These are phyloP conservation scores for Cylindrotheca closterium DNA, from an alignment of 108 stramenopile species.

Conservation along the genomic window DNA sequence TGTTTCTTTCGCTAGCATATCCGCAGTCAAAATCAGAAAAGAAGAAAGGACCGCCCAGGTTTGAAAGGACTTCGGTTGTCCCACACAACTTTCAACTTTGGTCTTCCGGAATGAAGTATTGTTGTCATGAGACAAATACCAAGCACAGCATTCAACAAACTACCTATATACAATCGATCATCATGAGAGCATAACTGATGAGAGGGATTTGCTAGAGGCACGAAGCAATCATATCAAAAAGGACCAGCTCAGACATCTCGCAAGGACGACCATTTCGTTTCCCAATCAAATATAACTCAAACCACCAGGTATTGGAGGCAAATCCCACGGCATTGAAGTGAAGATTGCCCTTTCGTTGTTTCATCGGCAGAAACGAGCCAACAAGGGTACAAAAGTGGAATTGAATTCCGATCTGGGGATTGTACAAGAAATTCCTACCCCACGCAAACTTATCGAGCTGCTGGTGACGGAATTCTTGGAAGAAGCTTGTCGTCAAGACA, in stretches of 20 bases:
- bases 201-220: constrained; percentile 1
- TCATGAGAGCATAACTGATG: too few species aligned
- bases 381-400: not conserved
- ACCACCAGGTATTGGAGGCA: constrained; percentile 17
- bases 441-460: constrained; percentile 45
- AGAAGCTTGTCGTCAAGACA: constrained; percentile 16
- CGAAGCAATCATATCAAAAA: not conserved
- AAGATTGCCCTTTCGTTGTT: constrained; percentile 57
- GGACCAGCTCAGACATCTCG: constrained; percentile 23
- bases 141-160: too few species aligned
- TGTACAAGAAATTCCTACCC: constrained; percentile 38
- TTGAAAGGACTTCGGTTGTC: too few species aligned
- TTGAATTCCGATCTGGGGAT: constrained; percentile 66
- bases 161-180: too few species aligned
- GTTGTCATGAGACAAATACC: too few species aligned
- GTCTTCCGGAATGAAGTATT: too few species aligned
- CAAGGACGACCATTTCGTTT: constrained; percentile 37
- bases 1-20: too few species aligned
- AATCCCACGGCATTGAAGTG: constrained; percentile 71
- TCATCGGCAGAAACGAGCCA: constrained; percentile 37
- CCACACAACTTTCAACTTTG: too few species aligned
- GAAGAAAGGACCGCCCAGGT: too few species aligned
- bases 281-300: constrained; percentile 21
- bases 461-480: constrained; percentile 25
- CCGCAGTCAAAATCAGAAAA: too few species aligned